Conservation (phyloP, 106 monocot genomes). For the Allium cepa region DNA sequence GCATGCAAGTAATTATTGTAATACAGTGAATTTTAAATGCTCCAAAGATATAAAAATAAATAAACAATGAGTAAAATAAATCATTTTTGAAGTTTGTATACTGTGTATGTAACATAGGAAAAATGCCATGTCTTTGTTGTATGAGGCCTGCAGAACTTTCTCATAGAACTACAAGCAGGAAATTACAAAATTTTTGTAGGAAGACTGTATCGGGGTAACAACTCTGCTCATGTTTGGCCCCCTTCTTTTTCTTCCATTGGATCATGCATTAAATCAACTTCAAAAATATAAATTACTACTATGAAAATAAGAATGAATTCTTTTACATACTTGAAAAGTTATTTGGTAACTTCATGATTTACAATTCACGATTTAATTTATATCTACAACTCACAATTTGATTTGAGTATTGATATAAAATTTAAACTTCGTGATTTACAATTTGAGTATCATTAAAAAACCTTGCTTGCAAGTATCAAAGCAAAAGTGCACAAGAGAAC, state of each 20-base stretch:
- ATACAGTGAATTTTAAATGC: neutral
- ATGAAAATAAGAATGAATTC: too few relatives aligned
- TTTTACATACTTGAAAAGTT: too few relatives aligned
- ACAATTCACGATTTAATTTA: neutral
- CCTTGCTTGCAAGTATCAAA: too few relatives aligned
- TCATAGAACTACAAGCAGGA: constrained; percentile 59
- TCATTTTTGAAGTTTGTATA: neutral
- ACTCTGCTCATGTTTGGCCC: constrained; percentile 30
- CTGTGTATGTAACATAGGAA: too few relatives aligned
- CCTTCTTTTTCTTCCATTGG: constrained; percentile 70
- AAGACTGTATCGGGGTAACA: constrained; percentile 68
- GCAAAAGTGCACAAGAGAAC: too few relatives aligned
- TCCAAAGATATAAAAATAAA: neutral
- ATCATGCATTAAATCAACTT: neutral
- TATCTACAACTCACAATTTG: neutral
- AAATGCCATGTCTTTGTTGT: constrained; percentile 27
- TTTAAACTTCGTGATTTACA: too few relatives aligned
- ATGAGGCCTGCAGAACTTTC: constrained; percentile 56
- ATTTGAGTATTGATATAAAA: neutral
- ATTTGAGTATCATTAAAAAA: too few relatives aligned
- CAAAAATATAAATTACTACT: neutral
- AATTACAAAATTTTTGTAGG: constrained; percentile 65
- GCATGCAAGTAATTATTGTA: too few relatives aligned
- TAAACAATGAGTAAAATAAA: neutral
- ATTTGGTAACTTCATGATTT: neutral